Percentiles rank a stretch among this genome's conserved stretches.
Evolutionary conservation across 2,329 filamentous ascomycete species (phyloP).

Genomic region (Alternaria gansuensis): DNA sequence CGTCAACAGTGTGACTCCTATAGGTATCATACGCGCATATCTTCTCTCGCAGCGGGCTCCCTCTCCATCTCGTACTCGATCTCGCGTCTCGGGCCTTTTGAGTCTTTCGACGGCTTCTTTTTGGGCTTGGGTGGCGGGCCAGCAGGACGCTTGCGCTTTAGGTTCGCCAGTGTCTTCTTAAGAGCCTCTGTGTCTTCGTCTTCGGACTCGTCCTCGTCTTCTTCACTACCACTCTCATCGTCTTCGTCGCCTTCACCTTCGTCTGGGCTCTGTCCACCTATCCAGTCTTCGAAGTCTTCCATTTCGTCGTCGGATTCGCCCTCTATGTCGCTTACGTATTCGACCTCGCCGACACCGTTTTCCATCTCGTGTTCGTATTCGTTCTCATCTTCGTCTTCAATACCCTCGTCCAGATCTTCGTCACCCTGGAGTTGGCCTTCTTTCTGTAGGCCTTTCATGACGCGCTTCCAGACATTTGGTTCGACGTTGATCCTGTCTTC

Average conservation of each 20-base stretch:
- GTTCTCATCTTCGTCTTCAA: constrained; percentile 76
- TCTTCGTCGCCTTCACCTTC: constrained; percentile 66
- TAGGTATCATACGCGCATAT: constrained; percentile 44
- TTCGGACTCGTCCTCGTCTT: constrained; percentile 66
- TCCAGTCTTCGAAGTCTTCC: constrained; percentile 85
- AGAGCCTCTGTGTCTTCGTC: constrained; percentile 64
- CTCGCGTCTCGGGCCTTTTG: constrained; percentile 70
- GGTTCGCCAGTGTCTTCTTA: constrained; percentile 63
- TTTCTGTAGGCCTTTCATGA: constrained; percentile 87
- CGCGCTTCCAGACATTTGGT: constrained; percentile 96
- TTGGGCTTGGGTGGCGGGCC: constrained; percentile 63
- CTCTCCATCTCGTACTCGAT: constrained; percentile 82
- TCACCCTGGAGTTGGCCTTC: constrained; percentile 84
- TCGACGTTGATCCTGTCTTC: constrained; percentile 76
- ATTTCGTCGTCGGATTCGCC: constrained; percentile 75
- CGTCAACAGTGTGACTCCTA: constrained; percentile 23
- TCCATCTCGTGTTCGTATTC: constrained; percentile 72
- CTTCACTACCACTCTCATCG: constrained; percentile 62
- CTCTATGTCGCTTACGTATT: constrained; percentile 92
- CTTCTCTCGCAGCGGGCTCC: constrained; percentile 58
- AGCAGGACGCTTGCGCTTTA: constrained; percentile 65
- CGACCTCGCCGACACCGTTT: constrained; percentile 77
- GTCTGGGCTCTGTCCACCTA: constrained; percentile 73
- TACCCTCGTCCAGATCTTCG: constrained; percentile 86
- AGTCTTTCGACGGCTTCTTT: constrained; percentile 62